phyloP scores from a whole-genome alignment of 2,329 filamentous ascomycete species.

The Fusarium nisikadoi region DNA sequence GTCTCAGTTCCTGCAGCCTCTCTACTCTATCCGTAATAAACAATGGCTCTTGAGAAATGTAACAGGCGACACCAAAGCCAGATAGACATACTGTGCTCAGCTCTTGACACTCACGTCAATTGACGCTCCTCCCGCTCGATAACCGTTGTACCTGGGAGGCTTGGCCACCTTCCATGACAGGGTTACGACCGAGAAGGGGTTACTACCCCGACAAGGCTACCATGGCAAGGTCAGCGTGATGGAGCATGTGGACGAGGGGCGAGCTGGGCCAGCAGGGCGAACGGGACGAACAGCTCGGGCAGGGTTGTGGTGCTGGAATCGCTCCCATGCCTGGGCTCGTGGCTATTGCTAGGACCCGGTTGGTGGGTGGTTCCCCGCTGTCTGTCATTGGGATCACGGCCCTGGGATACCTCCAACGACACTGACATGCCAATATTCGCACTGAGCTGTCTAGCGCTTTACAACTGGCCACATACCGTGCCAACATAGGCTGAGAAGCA shows the following conservation, averaged over 20 bases:
- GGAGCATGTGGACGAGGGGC: constrained; percentile 36
- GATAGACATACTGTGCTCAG: constrained; percentile 21
- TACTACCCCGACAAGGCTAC: constrained; percentile 43
- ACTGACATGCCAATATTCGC: constrained; percentile 30
- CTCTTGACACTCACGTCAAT: constrained; percentile 31
- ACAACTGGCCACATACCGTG: constrained; percentile 25
- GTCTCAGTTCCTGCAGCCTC: constrained; percentile 39
- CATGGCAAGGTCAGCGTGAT: constrained; percentile 36
- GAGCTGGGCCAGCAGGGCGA: constrained; percentile 40
- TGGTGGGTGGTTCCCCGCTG: constrained; percentile 44
- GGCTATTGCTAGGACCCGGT: constrained; percentile 43
- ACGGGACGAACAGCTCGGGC: constrained; percentile 40
- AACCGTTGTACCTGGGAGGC: constrained; percentile 10
- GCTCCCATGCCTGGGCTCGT: constrained; percentile 38
- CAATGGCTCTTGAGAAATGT: constrained; percentile 21
- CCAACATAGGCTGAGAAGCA: constrained; percentile 17
- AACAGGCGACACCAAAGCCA: constrained; percentile 18
- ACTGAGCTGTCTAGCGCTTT: constrained; percentile 11
- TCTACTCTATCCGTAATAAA: constrained; percentile 29
- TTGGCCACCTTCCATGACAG: constrained; percentile 45
- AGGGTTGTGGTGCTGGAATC: constrained; percentile 39
- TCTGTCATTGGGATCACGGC: constrained; percentile 37
- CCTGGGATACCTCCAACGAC: constrained; percentile 27
- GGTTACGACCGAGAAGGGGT: constrained; percentile 44
- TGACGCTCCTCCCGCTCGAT: constrained; percentile 18